Base-by-base conservation (phyloP, 2,329 filamentous ascomycete species). In the Clonostachys chloroleuca region DNA sequence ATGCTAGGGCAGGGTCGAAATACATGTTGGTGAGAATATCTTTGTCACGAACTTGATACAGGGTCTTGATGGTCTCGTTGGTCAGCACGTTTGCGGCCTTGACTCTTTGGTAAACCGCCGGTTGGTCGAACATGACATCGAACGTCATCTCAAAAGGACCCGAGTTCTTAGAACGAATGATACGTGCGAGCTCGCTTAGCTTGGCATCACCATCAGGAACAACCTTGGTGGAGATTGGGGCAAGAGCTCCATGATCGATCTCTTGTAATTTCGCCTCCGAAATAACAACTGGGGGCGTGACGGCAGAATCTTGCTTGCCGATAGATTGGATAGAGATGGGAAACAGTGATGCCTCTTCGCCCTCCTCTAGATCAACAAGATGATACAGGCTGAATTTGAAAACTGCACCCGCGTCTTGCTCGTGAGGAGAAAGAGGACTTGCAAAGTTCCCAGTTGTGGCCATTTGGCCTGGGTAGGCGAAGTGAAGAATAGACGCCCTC, bases 131-230 rank as follows among this genome's bases (percentile, higher is more conserved):
- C 59, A 79, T 71, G 42, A 76, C 63, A 48, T 79, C 75, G 17
- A 78, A 65, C 0, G 74, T 78, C 40, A 78, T 58, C 54, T 78
- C 73, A 47, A 66, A 78, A 0, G 75, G 74, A 0, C 75, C 75
- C 0, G 73, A 62, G 47, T 77, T 78, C 55, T 78, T 79, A 10
- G 68, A 72, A 0, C 74, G 66, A 3, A 77, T 55, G 4, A 75
- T 62, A 3, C 59, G 58, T 0, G 72, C 68, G 6, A 75, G 51
- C 33, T 66, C 61, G 8, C 51, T 47, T 3, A 51, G 39, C 3
- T 20, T 46, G n/a, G 48, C 36, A 14, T 45, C 34, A 16, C 43
- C 48, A 12, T n/a, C 10, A 6, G 48, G 48, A 24, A 49, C 41
- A 10, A 18, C n/a, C 33, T 49, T 51, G 30, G 24, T 36, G 14